Evolutionary conservation across 1,284 basidiomycete genomes (phyloP).

Genomic region (Melanopsichium pennsylvanicum): DNA sequence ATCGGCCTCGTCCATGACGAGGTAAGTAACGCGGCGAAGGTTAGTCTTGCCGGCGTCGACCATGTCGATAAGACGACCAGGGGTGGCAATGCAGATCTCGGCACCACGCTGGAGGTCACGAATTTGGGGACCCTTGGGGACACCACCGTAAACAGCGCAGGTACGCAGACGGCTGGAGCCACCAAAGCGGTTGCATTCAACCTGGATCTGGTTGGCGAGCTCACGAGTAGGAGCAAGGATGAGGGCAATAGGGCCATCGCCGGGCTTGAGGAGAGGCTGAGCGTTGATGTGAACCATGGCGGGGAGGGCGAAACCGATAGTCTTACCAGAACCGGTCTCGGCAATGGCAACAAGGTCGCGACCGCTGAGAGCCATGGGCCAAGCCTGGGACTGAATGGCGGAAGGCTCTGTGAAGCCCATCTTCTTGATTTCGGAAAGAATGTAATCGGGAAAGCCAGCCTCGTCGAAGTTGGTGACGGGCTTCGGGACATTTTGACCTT

Average conservation of each 20-base stretch:
- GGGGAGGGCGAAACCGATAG: slow-evolving; percentile 95
- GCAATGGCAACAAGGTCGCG: slow-evolving; percentile 96
- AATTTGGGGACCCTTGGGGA: slow-evolving; percentile 97
- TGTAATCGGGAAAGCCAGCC: slow-evolving; percentile 93
- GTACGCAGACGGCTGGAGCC: slow-evolving; percentile 96
- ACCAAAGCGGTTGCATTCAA: slow-evolving; percentile 98
- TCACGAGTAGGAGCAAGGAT: slow-evolving; percentile 97
- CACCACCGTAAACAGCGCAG: slow-evolving; percentile 97
- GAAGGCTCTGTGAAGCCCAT: slow-evolving; percentile 90
- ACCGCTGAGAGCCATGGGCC: slow-evolving; percentile 95
- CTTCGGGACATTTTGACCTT: slow-evolving; percentile 86
- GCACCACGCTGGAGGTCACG: slow-evolving; percentile 95
- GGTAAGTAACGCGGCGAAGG: slow-evolving; percentile 91
- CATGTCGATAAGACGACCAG: slow-evolving; percentile 78
- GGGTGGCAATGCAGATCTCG: slow-evolving; percentile 91
- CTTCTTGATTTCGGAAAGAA: slow-evolving; percentile 88
- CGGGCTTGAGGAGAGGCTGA: slow-evolving; percentile 91
- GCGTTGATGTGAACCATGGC: slow-evolving; percentile 99
- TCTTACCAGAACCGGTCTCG: slow-evolving; percentile 71
- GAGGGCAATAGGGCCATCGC: slow-evolving; percentile 95
- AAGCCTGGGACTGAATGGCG: slow-evolving; percentile 96
- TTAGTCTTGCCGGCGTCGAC: slow-evolving; percentile 95
- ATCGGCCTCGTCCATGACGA: slow-evolving; percentile 99
- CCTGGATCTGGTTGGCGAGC: slow-evolving; percentile 97
- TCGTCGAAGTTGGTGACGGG: slow-evolving; percentile 93